Percentiles rank a stretch among this genome's conserved stretches.
Evolutionary conservation across 2,329 filamentous ascomycete genomes (phyloP).

Genomic region (Fusarium austroafricanum): DNA sequence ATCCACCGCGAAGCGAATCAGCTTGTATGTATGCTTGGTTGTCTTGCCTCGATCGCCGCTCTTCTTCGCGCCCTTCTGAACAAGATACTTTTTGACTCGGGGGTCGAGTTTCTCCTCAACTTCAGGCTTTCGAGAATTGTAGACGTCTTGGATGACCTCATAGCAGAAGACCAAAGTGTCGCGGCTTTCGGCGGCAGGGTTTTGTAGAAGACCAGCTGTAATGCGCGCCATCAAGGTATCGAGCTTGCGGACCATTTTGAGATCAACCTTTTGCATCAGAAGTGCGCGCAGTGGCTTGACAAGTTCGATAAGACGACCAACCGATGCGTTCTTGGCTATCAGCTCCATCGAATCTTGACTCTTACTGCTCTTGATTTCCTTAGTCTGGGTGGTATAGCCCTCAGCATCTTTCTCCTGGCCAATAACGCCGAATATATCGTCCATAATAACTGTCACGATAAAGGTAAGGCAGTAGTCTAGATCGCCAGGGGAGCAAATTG

Average conservation of each 20-base stretch:
- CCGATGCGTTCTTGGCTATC: constrained; percentile 83
- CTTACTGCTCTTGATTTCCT: constrained; percentile 97
- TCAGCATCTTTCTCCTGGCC: constrained; percentile 98
- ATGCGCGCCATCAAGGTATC: constrained; percentile 89
- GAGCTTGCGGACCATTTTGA: constrained; percentile 87
- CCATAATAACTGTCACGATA: constrained; percentile 89
- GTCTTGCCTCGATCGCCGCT: constrained; percentile 77
- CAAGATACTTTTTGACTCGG: constrained; percentile 77
- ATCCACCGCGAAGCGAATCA: constrained; percentile 88
- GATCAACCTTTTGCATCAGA: constrained; percentile 84
- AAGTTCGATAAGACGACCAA: constrained; percentile 78
- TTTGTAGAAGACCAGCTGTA: constrained; percentile 83
- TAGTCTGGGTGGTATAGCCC: constrained; percentile 94
- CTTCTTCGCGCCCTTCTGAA: constrained; percentile 83
- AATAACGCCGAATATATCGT: constrained; percentile 92
- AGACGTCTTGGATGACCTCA: constrained; percentile 89
- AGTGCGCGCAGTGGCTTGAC: constrained; percentile 82
- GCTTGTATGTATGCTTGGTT: constrained; percentile 85
- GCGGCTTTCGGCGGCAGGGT: constrained; percentile 79
- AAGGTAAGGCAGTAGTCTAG: constrained; percentile 87
- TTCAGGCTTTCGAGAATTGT: constrained; percentile 69
- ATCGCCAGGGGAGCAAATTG: constrained; percentile 81
- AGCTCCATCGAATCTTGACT: constrained; percentile 98
- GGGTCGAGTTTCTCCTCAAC: constrained; percentile 68
- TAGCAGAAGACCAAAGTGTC: constrained; percentile 96